Percentiles rank a stretch among this genome's conserved stretches.
These are phyloP conservation scores for Parascedosporium putredinis DNA, from an alignment of 2,329 filamentous ascomycete genomes.

Conservation along the genomic window DNA sequence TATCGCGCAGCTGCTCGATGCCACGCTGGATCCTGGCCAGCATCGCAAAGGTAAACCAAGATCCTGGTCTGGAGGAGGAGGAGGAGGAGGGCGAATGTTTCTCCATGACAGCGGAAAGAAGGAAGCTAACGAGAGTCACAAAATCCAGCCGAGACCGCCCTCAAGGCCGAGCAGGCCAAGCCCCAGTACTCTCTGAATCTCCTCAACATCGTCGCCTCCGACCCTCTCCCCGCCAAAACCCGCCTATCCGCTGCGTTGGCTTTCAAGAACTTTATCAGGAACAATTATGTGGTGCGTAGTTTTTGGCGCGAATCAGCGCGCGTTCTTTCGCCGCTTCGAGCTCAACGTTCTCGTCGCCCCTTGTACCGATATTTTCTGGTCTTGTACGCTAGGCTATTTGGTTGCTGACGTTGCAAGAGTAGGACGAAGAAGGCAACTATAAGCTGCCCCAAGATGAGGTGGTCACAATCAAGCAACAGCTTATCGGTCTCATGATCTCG, in stretches of 20 bases:
- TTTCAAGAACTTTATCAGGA: slow-evolving; percentile 97
- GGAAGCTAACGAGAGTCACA: slow-evolving; percentile 18
- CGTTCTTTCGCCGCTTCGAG: slow-evolving; percentile 1
- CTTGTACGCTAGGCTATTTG: too few species aligned
- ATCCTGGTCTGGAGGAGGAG: too few species aligned
- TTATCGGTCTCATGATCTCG: slow-evolving; percentile 93
- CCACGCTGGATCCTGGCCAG: slow-evolving; percentile 77
- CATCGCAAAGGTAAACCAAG: slow-evolving; percentile 79
- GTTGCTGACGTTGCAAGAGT: slow-evolving; percentile 10
- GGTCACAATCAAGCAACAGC: slow-evolving; percentile 80
- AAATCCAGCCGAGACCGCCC: slow-evolving; percentile 72
- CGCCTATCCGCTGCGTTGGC: slow-evolving; percentile 80
- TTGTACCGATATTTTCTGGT: too few species aligned
- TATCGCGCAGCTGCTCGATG: slow-evolving; percentile 76
- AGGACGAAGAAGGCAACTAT: slow-evolving; percentile 90
- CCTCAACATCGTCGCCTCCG: slow-evolving; percentile 79
- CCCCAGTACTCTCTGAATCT: slow-evolving; percentile 80
- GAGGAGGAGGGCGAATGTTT: too few species aligned
- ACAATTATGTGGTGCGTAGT: slow-evolving; percentile 69
- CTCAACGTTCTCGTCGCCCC: slow-evolving; percentile 8
- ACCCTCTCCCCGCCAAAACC: slow-evolving; percentile 61
- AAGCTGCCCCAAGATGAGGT: slow-evolving; percentile 79
- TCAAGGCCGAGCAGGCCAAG: slow-evolving; percentile 70
- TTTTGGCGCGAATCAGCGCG: neutral
- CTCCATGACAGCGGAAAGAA: neutral